Evolutionary conservation across 164 flowering plant species (phyloP).

Genomic region (Dillenia suffruticosa): DNA sequence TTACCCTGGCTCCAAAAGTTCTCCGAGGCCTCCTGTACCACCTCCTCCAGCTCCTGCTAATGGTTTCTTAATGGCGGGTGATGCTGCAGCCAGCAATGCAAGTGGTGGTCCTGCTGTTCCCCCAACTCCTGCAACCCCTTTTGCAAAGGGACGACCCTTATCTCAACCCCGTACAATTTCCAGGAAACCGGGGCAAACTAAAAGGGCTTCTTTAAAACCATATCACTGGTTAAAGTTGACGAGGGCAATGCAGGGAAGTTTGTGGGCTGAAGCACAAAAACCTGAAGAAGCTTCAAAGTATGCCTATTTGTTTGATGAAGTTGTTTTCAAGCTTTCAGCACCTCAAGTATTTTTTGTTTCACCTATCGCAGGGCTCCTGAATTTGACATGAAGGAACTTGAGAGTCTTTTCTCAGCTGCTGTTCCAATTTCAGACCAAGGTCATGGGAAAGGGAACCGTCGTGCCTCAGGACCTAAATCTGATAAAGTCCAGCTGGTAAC

Average conservation of each 20-base stretch:
- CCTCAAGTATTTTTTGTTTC: conserved; percentile 1
- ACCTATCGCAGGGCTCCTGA: conserved; percentile 72
- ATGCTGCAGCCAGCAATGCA: conserved; percentile 18
- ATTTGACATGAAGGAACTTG: conserved; percentile 92
- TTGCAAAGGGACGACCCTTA: conserved; percentile 38
- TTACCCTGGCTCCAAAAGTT: conserved; percentile 19
- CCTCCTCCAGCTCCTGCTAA: conserved; percentile 51
- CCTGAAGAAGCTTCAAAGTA: conserved; percentile 74
- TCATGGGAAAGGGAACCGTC: conserved; percentile 36
- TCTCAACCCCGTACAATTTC: conserved; percentile 36
- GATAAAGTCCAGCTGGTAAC: conserved; percentile 91
- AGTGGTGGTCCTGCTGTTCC: conserved; percentile 15
- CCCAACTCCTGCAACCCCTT: conserved; percentile 47
- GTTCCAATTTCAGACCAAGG: conserved; percentile 54
- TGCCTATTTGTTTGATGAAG: conserved; percentile 5
- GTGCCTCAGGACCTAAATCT: conserved; percentile 53
- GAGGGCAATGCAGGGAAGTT: conserved; percentile 83
- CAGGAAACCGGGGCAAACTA: conserved; percentile 35
- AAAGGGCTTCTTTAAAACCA: conserved; percentile 59
- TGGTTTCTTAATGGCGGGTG: conserved; percentile 25
- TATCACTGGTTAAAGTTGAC: conserved; percentile 88
- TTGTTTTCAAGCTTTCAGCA: no score
- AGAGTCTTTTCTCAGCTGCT: conserved; percentile 80
- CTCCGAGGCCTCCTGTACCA: conserved; percentile 38
- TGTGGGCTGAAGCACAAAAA: conserved; percentile 92